Percentiles rank a stretch among this genome's conserved stretches.
These are phyloP conservation scores for Leishmania mexicana DNA, from an alignment of 208 protist species.

Conservation along the genomic window DNA sequence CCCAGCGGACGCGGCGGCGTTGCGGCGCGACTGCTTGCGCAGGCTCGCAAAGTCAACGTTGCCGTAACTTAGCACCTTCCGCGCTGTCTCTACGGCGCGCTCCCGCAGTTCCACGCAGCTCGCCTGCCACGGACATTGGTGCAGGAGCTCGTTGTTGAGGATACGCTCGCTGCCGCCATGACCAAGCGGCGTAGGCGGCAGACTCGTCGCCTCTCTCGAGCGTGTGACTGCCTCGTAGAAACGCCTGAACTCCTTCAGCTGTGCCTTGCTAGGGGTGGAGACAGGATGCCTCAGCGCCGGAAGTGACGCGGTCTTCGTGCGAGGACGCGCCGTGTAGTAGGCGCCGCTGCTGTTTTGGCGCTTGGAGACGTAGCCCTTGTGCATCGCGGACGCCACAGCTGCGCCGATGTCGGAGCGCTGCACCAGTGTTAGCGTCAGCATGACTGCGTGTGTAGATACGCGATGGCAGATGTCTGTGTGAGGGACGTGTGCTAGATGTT, in stretches of 20 bases:
- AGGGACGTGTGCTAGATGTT: background rate
- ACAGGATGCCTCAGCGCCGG: background rate
- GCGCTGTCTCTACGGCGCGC: conserved; percentile 19
- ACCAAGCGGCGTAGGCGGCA: conserved; percentile 31
- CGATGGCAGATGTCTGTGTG: background rate
- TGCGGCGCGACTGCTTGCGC: conserved; percentile 5
- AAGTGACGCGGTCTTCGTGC: background rate
- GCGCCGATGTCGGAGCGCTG: conserved; percentile 9
- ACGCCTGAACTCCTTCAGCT: conserved; percentile 25
- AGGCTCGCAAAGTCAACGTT: conserved; percentile 34
- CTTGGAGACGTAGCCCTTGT: background rate
- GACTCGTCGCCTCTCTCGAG: conserved; percentile 14
- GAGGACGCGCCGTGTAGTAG: conserved; percentile 23
- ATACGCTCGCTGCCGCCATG: conserved; percentile 37
- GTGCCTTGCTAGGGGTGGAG: conserved; percentile 10
- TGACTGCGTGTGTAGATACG: background rate
- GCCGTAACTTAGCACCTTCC: conserved; percentile 24
- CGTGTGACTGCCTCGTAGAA: conserved; percentile 33
- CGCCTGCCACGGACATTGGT: conserved; percentile 38
- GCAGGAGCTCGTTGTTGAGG: conserved; percentile 36
- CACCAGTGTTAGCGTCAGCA: conserved; percentile 18
- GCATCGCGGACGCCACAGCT: conserved; percentile 11
- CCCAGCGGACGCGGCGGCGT: background rate
- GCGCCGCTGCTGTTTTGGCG: conserved; percentile 2
- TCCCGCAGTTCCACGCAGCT: conserved; percentile 41